Evolutionary conservation across 176 grass and related monocot genomes (phyloP).

Genomic region (Musa itinerans): DNA sequence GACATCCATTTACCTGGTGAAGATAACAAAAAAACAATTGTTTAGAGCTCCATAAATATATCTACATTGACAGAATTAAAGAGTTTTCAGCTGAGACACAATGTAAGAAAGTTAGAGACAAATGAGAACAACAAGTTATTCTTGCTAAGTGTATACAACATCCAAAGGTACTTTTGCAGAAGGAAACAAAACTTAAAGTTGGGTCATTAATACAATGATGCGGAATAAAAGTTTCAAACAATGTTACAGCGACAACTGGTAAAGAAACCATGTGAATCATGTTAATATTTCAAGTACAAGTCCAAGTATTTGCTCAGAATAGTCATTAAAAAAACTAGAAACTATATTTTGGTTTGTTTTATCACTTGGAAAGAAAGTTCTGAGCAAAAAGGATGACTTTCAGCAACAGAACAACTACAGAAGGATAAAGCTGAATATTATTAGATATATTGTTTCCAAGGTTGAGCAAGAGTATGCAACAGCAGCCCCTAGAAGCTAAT

Average conservation of each 20-base stretch:
- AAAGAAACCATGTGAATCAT: not conserved
- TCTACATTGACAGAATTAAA: not conserved
- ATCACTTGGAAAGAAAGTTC: no score
- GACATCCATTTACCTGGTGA: conserved; percentile 62
- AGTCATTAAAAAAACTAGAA: not conserved
- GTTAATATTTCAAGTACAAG: not conserved
- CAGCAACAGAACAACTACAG: no score
- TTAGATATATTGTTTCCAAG: no score
- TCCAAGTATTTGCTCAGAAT: not conserved
- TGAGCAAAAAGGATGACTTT: no score
- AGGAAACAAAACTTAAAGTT: not conserved
- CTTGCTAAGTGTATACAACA: not conserved
- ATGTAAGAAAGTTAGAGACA: not conserved
- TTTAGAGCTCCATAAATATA: not conserved
- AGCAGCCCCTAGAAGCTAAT: no score
- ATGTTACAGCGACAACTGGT: not conserved
- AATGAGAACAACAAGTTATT: not conserved
- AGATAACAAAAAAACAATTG: not conserved
- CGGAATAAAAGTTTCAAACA: not conserved
- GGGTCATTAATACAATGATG: not conserved
- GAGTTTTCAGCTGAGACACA: not conserved
- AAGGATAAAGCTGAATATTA: no score
- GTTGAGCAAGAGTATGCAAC: no score
- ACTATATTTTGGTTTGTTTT: no score
- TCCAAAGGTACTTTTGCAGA: not conserved